These are phyloP conservation scores for Hypomontagnella submonticulosa DNA, from an alignment of 495 filamentous ascomycete genomes.

Conservation along the genomic window DNA sequence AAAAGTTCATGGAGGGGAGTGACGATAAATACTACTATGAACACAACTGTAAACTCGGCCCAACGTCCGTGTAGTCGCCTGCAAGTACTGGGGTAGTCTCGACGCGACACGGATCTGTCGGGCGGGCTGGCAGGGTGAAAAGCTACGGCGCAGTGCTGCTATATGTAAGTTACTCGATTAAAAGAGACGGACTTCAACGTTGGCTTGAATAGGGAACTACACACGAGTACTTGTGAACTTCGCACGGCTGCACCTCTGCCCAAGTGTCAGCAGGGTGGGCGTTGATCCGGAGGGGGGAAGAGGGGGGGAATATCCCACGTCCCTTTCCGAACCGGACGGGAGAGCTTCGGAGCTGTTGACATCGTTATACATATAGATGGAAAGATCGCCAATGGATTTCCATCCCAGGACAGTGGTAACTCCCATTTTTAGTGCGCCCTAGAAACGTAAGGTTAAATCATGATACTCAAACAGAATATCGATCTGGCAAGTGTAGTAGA, in stretches of 20 bases:
- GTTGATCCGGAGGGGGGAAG: constrained; percentile 37
- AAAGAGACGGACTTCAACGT: constrained; percentile 23
- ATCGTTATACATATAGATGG: neutral
- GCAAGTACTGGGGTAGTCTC: constrained; percentile 34
- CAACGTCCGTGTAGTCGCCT: constrained; percentile 26
- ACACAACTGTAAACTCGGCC: constrained; percentile 28
- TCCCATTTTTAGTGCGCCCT: constrained; percentile 25
- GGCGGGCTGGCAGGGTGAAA: constrained; percentile 20
- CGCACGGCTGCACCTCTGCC: constrained; percentile 45
- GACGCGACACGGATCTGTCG: constrained; percentile 34
- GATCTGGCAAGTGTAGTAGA: constrained; percentile 19
- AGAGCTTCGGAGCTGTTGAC: constrained; percentile 25
- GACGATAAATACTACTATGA: constrained; percentile 39
- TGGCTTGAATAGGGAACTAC: constrained; percentile 38
- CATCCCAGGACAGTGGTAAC: constrained; percentile 36
- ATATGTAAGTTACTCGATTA: constrained; percentile 23
- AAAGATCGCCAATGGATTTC: constrained; percentile 38
- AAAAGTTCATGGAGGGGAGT: constrained; percentile 43
- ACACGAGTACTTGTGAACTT: constrained; percentile 40
- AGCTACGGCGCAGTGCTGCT: constrained; percentile 16
- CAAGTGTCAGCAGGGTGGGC: constrained; percentile 44
- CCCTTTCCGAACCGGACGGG: constrained; percentile 40
- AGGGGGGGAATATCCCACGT: constrained; percentile 36
- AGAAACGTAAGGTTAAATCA: constrained; percentile 26
- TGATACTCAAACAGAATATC: constrained; percentile 10